phyloP scores from a whole-genome alignment of 345 rosid species.

The Luvunga scandens region DNA sequence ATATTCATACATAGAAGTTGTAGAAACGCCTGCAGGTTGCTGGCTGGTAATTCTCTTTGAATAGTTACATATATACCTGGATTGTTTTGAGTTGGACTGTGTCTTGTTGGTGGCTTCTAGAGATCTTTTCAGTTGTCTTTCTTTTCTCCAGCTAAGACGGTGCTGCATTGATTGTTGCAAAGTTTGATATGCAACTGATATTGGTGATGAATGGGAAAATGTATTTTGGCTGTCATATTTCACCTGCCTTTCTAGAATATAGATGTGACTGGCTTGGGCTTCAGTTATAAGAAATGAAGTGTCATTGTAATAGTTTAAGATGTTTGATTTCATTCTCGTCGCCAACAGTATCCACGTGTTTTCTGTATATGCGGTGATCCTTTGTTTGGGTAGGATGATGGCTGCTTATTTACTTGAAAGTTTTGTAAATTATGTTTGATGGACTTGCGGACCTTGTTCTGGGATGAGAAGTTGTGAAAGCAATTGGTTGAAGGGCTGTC shows the following conservation, averaged over 20 bases:
- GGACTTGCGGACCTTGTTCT: neutral
- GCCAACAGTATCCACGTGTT: neutral
- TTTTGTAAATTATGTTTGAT: neutral
- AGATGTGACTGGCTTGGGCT: neutral
- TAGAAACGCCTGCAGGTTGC: neutral
- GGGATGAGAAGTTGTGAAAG: neutral
- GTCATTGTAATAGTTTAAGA: neutral
- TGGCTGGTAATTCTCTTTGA: neutral
- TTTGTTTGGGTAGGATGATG: neutral
- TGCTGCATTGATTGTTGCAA: neutral
- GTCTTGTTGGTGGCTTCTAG: neutral
- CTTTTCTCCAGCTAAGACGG: neutral
- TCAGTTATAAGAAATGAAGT: neutral
- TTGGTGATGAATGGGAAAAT: slow-evolving; percentile 3
- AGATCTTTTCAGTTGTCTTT: neutral
- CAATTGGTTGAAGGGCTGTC: neutral
- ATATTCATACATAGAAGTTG: neutral
- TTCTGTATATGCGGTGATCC: neutral
- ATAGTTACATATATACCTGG: too few relatives aligned
- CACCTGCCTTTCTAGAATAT: neutral
- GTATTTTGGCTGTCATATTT: neutral
- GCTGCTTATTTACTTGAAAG: neutral
- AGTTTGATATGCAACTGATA: neutral
- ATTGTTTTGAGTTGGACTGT: neutral
- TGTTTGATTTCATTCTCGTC: neutral